Evolutionary conservation across 2,329 filamentous ascomycete species (phyloP).

Genomic region (Lasiodiplodia hormozganensis): DNA sequence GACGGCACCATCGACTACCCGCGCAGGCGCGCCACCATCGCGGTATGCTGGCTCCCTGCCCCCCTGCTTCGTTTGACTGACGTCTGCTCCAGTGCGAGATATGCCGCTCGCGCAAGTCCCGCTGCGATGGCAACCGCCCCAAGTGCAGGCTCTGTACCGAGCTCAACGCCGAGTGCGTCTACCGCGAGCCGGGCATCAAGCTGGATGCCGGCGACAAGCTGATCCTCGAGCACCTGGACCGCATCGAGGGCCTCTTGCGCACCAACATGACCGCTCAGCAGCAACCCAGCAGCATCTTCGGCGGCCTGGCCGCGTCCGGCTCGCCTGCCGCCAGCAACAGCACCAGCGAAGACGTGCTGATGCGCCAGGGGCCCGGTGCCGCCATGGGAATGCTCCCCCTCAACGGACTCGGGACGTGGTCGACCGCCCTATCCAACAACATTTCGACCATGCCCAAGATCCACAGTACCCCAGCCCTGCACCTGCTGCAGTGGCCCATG

Average conservation of each 20-base stretch:
- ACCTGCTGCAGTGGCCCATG: conserved; percentile 80
- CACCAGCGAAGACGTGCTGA: conserved; percentile 53
- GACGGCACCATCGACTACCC: conserved; percentile 53
- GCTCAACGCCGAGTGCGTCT: conserved; percentile 81
- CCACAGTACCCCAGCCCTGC: conserved; percentile 80
- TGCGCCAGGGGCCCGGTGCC: conserved; percentile 45
- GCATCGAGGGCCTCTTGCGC: conserved; percentile 81
- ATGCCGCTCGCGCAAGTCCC: conserved; percentile 79
- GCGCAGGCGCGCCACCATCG: conserved; percentile 50
- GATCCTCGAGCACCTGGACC: conserved; percentile 77
- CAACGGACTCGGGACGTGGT: conserved; percentile 75
- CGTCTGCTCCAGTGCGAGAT: conserved; percentile 73
- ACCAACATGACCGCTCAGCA: conserved; percentile 65
- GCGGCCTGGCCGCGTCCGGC: conserved; percentile 1
- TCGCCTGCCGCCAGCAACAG: conserved; percentile 55
- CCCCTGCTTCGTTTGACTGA: conserved; percentile 35
- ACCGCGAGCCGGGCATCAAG: conserved; percentile 85
- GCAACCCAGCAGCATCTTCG: conserved; percentile 58
- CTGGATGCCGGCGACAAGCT: conserved; percentile 86
- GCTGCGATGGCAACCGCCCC: conserved; percentile 79
- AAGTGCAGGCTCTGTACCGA: conserved; percentile 87
- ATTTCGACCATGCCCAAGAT: conserved; percentile 87
- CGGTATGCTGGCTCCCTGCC: conserved; percentile 36
- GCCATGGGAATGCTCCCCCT: conserved; percentile 48
- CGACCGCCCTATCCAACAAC: conserved; percentile 68